Evolutionary conservation across 345 rosid species (phyloP), one percentile per base, ranked within the genome.

Genomic region (Bretschneidera sinensis): DNA sequence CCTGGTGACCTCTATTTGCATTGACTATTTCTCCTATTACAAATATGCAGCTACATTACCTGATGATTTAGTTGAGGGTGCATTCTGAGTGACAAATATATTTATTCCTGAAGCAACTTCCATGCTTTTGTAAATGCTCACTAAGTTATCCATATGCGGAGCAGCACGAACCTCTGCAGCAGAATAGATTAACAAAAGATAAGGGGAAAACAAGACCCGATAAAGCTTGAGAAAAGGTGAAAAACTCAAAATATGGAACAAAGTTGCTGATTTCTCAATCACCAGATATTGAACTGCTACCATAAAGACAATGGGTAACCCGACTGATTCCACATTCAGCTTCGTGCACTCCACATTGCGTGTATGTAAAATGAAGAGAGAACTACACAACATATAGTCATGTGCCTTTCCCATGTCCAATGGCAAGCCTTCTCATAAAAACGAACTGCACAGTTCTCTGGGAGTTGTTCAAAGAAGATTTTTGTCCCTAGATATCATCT

Each of bases 141-240:
- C 99, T 77, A 94, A 79, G 66, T 74, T 94, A 72, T 94, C 97
- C 97, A 94, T 90, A 71, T 90, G 96, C 22, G 91, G 95, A 71
- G 97, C 86, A 66, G 89, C 67, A 21, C 92, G 92, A 74, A 90
- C 64, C 85, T 90, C 99, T 94, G 66, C 43, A 31, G 25, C 19
- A 62, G 54, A 25, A 71, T 50, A 61, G 20, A 28, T 43, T 43
- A 21, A 18, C 28, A 18, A 25, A 16, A 14, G n/a, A 33, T 21
- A 17, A 61, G 21, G 2, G 14, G 55, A 10, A 13, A 9, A 16
- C 19, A 45, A 59, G 48, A 11, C 20, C 33, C 14, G 24, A 15
- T 64, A 24, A 48, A 6, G 54, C 25, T 20, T 67, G 17, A 49
- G n/a, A 23, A 39, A 14, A 39, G 45, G 15, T 39, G 15, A 21